phyloP scores from a whole-genome alignment of 768 basidiomycete species.

The Termitomyces eurrhizus region DNA sequence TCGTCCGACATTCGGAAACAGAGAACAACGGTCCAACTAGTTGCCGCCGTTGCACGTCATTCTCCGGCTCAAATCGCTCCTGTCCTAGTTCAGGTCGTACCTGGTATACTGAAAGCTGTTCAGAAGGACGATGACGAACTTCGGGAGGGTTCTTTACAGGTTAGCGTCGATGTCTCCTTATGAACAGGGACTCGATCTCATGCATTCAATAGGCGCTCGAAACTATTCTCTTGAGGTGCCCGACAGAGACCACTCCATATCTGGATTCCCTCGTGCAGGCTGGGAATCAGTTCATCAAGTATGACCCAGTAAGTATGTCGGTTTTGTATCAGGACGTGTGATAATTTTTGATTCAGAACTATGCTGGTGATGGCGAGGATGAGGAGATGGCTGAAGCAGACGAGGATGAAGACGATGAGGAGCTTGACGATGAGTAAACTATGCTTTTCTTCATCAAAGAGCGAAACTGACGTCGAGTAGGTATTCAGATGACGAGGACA shows the following conservation, averaged over 20 bases:
- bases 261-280: slow-evolving; percentile 63
- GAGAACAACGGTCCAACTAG: slow-evolving; percentile 72
- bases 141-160: slow-evolving; percentile 77
- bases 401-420: slow-evolving; percentile 78
- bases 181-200: not conserved
- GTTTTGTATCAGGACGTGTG: not conserved
- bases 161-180: slow-evolving; percentile 19
- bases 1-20: slow-evolving; percentile 62
- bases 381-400: slow-evolving; percentile 70
- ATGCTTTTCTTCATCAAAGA: not conserved
- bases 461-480: slow-evolving; percentile 33
- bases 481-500: slow-evolving; percentile 97
- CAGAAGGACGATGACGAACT: slow-evolving; percentile 81
- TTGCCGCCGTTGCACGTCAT: slow-evolving; percentile 76
- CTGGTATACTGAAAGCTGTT: slow-evolving; percentile 65
- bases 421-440: slow-evolving; percentile 73
- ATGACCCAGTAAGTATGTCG: slow-evolving; percentile 69
- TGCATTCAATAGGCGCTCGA: slow-evolving; percentile 65
- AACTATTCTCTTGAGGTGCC: slow-evolving; percentile 77
- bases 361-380: slow-evolving; percentile 48
- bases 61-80: slow-evolving; percentile 65
- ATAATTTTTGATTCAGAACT: slow-evolving; percentile 34
- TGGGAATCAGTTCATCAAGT: slow-evolving; percentile 79
- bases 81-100: slow-evolving; percentile 58
- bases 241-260: slow-evolving; percentile 75